A percentile compares a stretch with the other conserved stretches of the same genome.
Conservation (phyloP, 805 yeast genomes). For the Kodamaea neixiangensis region DNA sequence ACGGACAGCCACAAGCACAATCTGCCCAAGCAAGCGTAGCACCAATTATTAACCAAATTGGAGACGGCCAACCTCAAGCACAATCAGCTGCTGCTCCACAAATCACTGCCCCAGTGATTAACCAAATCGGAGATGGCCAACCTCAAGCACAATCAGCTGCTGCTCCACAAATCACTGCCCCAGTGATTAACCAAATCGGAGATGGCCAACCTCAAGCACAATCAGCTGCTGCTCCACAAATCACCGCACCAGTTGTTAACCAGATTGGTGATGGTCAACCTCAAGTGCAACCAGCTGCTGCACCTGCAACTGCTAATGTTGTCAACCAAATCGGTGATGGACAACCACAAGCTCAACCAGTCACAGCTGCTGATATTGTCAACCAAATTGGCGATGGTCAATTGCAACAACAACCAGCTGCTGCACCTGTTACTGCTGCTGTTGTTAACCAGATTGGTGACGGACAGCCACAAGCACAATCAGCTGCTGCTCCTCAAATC, state of each 20-base stretch:
- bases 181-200: slow-evolving; percentile 28
- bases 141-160: slow-evolving; percentile 25
- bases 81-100: slow-evolving; percentile 14
- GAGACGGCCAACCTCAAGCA: slow-evolving; percentile 60
- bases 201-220: slow-evolving; percentile 58
- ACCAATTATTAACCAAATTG: slow-evolving; percentile 23
- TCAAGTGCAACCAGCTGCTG: slow-evolving; percentile 13
- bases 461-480: slow-evolving; percentile 34
- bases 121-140: slow-evolving; percentile 38
- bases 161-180: slow-evolving; percentile 1
- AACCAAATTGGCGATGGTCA: slow-evolving; percentile 54
- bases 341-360: slow-evolving; percentile 24
- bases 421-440: slow-evolving; percentile 18
- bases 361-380: slow-evolving; percentile 13
- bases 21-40: slow-evolving; percentile 5
- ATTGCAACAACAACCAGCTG: slow-evolving; percentile 38
- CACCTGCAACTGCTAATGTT: slow-evolving; percentile 24
- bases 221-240: slow-evolving; percentile 2
- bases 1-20: slow-evolving; percentile 38
- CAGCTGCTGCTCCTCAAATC: slow-evolving; percentile 26
- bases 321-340: slow-evolving; percentile 44
- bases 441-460: slow-evolving; percentile 33
- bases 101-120: slow-evolving; percentile 23
- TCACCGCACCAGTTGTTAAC: slow-evolving; percentile 39
- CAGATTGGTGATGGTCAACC: slow-evolving; percentile 44